Conservation (phyloP, 495 filamentous ascomycete genomes). For the Pyrenula aspistea region DNA sequence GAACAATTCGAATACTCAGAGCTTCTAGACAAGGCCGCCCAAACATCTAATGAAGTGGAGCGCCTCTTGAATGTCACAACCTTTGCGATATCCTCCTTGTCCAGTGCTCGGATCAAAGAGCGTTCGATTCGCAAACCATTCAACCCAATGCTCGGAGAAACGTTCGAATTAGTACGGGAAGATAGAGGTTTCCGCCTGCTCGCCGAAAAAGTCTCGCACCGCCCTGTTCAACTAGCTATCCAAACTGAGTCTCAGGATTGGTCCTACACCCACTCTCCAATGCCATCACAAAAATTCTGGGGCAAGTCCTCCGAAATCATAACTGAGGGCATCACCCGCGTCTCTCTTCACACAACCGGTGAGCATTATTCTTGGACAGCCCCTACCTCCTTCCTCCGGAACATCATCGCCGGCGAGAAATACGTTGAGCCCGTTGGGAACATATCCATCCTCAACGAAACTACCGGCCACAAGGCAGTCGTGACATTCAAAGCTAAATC, state of each 20-base stretch:
- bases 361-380: slow-evolving; percentile 77
- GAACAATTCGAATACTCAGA: slow-evolving; percentile 84
- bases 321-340: slow-evolving; percentile 73
- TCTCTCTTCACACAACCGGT: slow-evolving; percentile 55
- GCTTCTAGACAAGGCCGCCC: slow-evolving; percentile 63
- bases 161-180: slow-evolving; percentile 82
- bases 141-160: slow-evolving; percentile 95
- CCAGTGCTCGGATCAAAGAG: slow-evolving; percentile 68
- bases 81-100: slow-evolving; percentile 78
- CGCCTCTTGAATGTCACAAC: slow-evolving; percentile 76
- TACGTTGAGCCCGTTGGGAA: slow-evolving; percentile 91
- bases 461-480: slow-evolving; percentile 62
- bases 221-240: slow-evolving; percentile 82
- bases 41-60: slow-evolving; percentile 45
- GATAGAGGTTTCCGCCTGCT: slow-evolving; percentile 82
- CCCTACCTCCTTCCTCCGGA: slow-evolving; percentile 81
- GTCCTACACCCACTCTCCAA: slow-evolving; percentile 76
- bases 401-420: slow-evolving; percentile 96
- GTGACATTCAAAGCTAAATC: slow-evolving; percentile 85
- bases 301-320: slow-evolving; percentile 89
- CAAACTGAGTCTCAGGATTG: slow-evolving; percentile 78
- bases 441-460: slow-evolving; percentile 73
- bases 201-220: slow-evolving; percentile 85
- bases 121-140: slow-evolving; percentile 94
- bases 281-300: slow-evolving; percentile 95